These are phyloP conservation scores for Venturia pyrina DNA, from an alignment of 2,329 filamentous ascomycete species.

Conservation along the genomic window DNA sequence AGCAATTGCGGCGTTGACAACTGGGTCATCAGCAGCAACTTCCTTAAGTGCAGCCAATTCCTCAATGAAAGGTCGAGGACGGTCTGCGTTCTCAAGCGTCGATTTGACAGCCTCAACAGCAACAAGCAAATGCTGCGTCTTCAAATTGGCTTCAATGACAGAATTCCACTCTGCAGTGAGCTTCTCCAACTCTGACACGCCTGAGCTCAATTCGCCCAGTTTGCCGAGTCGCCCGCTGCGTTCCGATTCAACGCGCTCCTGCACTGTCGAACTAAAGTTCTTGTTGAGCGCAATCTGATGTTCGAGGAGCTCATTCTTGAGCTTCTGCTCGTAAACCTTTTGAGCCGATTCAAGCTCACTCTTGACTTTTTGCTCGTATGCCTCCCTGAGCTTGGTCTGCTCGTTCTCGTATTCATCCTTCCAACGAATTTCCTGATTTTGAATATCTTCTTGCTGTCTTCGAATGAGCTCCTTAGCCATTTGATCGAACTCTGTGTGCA, in stretches of 20 bases:
- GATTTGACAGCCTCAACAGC: slow-evolving; percentile 88
- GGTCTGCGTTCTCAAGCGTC: slow-evolving; percentile 63
- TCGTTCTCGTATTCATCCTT: slow-evolving; percentile 82
- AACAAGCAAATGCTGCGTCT: slow-evolving; percentile 92
- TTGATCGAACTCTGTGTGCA: slow-evolving; percentile 70
- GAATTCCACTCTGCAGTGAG: slow-evolving; percentile 83
- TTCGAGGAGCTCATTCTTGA: slow-evolving; percentile 77
- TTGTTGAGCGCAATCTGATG: slow-evolving; percentile 85
- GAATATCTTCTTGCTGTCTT: slow-evolving; percentile 77
- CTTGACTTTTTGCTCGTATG: slow-evolving; percentile 71
- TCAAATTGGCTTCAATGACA: slow-evolving; percentile 80
- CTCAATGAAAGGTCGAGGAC: slow-evolving; percentile 75
- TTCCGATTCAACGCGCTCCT: slow-evolving; percentile 77
- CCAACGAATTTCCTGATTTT: slow-evolving; percentile 71
- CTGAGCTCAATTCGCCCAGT: slow-evolving; percentile 66
- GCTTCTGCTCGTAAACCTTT: slow-evolving; percentile 70
- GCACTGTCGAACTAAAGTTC: slow-evolving; percentile 69
- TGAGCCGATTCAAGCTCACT: slow-evolving; percentile 70
- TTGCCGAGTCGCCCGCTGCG: slow-evolving; percentile 78
- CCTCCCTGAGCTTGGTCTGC: slow-evolving; percentile 65
- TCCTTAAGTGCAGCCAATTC: slow-evolving; percentile 94
- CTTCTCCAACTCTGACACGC: slow-evolving; percentile 69
- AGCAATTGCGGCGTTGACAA: slow-evolving; percentile 89
- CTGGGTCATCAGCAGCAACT: slow-evolving; percentile 70
- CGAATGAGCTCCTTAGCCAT: slow-evolving; percentile 80